These are phyloP conservation scores for Chenopodium suecicum DNA, from an alignment of 148 eudicot species.

Conservation along the genomic window DNA sequence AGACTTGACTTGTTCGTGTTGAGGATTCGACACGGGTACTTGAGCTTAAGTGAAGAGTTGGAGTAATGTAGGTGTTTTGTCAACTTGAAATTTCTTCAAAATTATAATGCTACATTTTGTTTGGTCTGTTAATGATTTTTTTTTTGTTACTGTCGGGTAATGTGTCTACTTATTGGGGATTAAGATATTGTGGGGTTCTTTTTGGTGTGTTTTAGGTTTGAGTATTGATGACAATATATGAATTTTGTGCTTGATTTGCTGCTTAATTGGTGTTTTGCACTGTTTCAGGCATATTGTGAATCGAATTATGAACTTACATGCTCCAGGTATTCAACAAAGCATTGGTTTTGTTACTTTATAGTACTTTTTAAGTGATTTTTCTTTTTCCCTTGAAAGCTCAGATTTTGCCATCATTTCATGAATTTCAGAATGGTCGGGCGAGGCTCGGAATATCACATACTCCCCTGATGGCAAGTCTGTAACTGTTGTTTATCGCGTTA, in stretches of 20 bases:
- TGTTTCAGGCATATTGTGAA: constrained; percentile 79
- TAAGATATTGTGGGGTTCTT: background rate
- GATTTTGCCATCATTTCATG: background rate
- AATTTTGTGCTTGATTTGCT: background rate
- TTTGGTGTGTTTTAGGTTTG: background rate
- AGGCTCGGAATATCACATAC: constrained; percentile 67
- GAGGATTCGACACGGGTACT: no score
- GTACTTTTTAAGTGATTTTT: constrained; percentile 5
- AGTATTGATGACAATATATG: background rate
- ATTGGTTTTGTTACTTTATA: background rate
- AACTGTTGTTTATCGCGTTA: constrained; percentile 86
- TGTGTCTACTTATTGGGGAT: background rate
- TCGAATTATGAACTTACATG: constrained; percentile 86
- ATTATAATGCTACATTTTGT: no score
- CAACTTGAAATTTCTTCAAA: no score
- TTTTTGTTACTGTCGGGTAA: no score
- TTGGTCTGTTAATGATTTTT: no score
- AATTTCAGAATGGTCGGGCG: constrained; percentile 90
- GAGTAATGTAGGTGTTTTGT: no score
- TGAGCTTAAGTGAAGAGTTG: no score
- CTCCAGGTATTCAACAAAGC: constrained; percentile 61
- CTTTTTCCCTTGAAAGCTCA: background rate
- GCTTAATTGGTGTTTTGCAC: background rate
- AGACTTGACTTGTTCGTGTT: no score
- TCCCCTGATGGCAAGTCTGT: constrained; percentile 81